These are phyloP conservation scores for Ampelocalamus luodianensis DNA, from an alignment of 176 grass and related monocot genomes.

Conservation along the genomic window DNA sequence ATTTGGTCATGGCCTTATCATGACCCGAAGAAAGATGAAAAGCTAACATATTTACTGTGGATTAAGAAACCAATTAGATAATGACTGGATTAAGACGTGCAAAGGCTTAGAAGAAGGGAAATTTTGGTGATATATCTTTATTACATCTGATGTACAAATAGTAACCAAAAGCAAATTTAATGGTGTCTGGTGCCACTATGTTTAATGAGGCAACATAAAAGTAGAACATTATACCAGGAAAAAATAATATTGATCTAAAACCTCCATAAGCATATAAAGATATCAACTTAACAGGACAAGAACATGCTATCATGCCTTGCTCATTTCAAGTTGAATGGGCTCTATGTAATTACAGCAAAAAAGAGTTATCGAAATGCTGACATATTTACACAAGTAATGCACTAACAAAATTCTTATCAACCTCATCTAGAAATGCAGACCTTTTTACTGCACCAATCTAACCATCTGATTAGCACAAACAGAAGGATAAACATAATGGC, in stretches of 20 bases:
- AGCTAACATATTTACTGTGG: background rate
- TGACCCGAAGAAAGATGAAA: conserved; percentile 20
- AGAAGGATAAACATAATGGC: background rate
- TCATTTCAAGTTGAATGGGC: background rate
- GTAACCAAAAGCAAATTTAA: background rate
- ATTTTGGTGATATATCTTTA: background rate
- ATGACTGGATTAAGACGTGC: background rate
- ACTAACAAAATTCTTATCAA: background rate
- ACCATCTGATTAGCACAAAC: background rate
- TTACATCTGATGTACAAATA: background rate
- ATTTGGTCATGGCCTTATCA: background rate
- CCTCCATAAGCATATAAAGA: background rate
- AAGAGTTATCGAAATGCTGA: background rate
- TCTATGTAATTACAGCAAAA: background rate
- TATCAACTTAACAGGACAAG: background rate
- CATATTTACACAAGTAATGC: conserved; percentile 8
- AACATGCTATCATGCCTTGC: background rate
- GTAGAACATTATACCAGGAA: background rate
- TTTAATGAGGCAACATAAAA: background rate
- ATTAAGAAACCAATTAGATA: background rate
- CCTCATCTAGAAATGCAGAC: background rate
- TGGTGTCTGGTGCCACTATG: background rate
- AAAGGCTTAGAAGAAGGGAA: background rate
- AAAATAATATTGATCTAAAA: background rate
- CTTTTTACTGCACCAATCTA: conserved; percentile 7